phyloP scores from a whole-genome alignment of 257 asterid species.

The Striga asiatica region DNA sequence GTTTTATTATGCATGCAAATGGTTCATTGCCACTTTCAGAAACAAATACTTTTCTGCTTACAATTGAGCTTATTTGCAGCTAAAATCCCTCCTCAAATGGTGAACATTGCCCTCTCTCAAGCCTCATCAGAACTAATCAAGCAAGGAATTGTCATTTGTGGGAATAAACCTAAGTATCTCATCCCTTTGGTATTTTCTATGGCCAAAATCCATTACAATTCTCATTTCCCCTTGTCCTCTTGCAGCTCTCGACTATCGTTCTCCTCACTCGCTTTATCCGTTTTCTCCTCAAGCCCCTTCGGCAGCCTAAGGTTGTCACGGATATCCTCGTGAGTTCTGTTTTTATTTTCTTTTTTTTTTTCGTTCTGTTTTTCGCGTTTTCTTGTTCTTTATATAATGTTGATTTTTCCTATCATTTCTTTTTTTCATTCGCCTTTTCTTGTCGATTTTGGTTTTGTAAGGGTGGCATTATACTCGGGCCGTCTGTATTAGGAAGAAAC shows the following conservation, averaged over 20 bases:
- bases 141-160: slow-evolving; percentile 25
- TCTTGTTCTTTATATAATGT: background rate
- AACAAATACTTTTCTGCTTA: too few relatives aligned
- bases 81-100: too few relatives aligned
- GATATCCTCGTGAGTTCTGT: slow-evolving; percentile 55
- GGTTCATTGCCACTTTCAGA: too few relatives aligned
- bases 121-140: slow-evolving; percentile 6
- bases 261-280: slow-evolving; percentile 32
- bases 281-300: slow-evolving; percentile 57
- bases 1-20: too few relatives aligned
- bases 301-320: slow-evolving; percentile 55
- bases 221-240: slow-evolving; percentile 43
- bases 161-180: slow-evolving; percentile 14
- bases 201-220: slow-evolving; percentile 58
- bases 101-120: background rate
- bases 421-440: too few relatives aligned
- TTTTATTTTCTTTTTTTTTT: background rate
- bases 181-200: slow-evolving; percentile 59
- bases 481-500: slow-evolving; percentile 46
- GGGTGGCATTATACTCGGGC: slow-evolving; percentile 82
- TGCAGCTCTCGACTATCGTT: slow-evolving; percentile 27
- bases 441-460: slow-evolving; percentile 8
- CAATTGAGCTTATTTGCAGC: too few relatives aligned
- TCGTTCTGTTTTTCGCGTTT: background rate
- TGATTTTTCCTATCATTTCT: too few relatives aligned